Conservation (phyloP, 129 eudicot species). For the Helichrysum umbraculigerum region DNA sequence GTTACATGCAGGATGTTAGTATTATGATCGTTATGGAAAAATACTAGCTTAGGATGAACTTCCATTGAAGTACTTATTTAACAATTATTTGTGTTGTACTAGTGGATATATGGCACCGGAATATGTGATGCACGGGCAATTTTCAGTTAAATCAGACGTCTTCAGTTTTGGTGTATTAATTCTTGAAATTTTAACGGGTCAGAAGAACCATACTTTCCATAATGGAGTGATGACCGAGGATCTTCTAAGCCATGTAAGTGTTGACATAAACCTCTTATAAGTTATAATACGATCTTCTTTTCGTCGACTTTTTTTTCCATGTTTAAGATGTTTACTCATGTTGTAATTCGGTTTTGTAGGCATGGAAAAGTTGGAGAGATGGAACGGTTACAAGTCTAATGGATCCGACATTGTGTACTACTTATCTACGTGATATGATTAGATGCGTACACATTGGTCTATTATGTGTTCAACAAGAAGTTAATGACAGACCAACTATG, state of each 20-base stretch:
- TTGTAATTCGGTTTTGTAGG: constrained; percentile 24
- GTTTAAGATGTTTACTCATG: neutral
- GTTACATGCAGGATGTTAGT: neutral
- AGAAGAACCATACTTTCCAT: constrained; percentile 28
- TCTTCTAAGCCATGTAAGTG: constrained; percentile 49
- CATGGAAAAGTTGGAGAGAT: constrained; percentile 53
- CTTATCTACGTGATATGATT: constrained; percentile 29
- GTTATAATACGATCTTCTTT: no score
- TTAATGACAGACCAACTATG: constrained; percentile 50
- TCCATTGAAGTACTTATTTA: neutral
- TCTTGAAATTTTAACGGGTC: constrained; percentile 51
- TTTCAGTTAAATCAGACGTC: constrained; percentile 49
- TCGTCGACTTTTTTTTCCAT: no score
- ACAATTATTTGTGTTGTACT: constrained; percentile 1
- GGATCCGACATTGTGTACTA: constrained; percentile 36
- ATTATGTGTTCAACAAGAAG: constrained; percentile 55
- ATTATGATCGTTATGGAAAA: neutral
- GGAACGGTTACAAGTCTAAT: constrained; percentile 30
- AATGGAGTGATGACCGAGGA: constrained; percentile 29
- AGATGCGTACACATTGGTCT: constrained; percentile 52
- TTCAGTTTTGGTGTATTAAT: constrained; percentile 54
- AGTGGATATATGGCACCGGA: no score
- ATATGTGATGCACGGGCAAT: constrained; percentile 43
- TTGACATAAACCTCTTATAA: neutral
- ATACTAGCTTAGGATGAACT: neutral